Base-by-base conservation (phyloP, 2,329 filamentous ascomycete genomes). In the Fusarium newnesense region DNA sequence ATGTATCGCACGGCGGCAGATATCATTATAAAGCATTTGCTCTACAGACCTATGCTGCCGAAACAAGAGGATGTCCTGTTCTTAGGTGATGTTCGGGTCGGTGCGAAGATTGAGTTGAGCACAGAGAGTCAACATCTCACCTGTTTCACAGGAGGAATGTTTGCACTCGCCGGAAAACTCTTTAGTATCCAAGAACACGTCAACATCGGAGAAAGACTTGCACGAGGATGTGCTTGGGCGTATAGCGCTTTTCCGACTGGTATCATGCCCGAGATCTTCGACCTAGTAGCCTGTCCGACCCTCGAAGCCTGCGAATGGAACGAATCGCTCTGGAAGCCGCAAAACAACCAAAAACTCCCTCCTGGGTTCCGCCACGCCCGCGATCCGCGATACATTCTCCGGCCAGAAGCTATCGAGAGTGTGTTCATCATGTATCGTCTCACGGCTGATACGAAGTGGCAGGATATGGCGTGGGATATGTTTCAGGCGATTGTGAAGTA, bases 11-110 rank as follows among this genome's bases (percentile, higher is more conserved):
- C 81, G 4, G 87, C 91, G 5, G 90, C 93, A 75, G 87, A 90
- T n/a, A 85, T 88, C 0, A 88, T 89, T 3, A 87, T 88, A 24
- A 81, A 89, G 61, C 83, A 93, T 69, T 82, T 95, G 3, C 86
- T 96, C 56, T 95, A 92, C 82, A 88, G 91, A 4, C 93, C 93
- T 1, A 91, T 93, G 86, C 85, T 89, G 2, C 88, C 89, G 0
- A 83, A 86, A 5, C 84, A 89, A 47, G 83, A 86, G 2, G 88
- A 94, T 69, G 88, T 95, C 9, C 84, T 95, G 9, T 80, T 81
- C 54, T 54, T 72, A 4, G 80, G 80, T 10, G 80, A 81, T 53
- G 69, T 72, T 7, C 65, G 86, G 36, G 67, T 77, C 7, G 60
- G 76, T 5, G 75, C 79, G 1, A 69, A 69, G 8, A 60, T 36